Conservation (phyloP, 2,329 filamentous ascomycete species). For the Verticillium nonalfalfae region DNA sequence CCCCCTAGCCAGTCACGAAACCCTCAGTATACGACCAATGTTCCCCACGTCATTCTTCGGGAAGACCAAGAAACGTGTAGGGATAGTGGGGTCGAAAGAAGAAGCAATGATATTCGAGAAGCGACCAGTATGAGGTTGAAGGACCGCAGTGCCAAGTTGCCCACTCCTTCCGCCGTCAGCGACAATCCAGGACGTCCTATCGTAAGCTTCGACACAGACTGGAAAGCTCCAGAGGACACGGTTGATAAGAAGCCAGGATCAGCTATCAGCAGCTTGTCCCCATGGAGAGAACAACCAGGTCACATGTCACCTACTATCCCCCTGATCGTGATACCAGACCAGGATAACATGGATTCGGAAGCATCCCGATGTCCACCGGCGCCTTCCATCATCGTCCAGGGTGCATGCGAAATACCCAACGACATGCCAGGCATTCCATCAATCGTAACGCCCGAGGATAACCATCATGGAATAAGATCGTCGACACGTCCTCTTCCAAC, state of each 20-base stretch:
- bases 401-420: conserved; percentile 7
- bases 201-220: conserved; percentile 89
- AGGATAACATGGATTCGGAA: conserved; percentile 25
- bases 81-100: conserved; percentile 62
- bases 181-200: conserved; percentile 87
- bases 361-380: conserved; percentile 24
- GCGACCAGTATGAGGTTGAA: conserved; percentile 86
- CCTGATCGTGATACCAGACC: conserved; percentile 49
- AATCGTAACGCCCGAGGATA: conserved; percentile 40
- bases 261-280: conserved; percentile 1
- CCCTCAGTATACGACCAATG: conserved; percentile 70
- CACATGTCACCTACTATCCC: conserved; percentile 32
- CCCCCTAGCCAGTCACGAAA: conserved; percentile 78
- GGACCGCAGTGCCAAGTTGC: conserved; percentile 80
- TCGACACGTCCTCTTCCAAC: not conserved
- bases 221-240: conserved; percentile 65
- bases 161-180: conserved; percentile 85
- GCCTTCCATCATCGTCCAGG: conserved; percentile 39
- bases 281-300: conserved; percentile 32
- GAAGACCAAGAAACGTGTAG: conserved; percentile 13
- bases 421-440: conserved; percentile 17
- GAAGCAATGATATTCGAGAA: conserved; percentile 79
- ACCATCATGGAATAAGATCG: conserved; percentile 7
- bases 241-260: conserved; percentile 55
- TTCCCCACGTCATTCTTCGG: conserved; percentile 30